These are phyloP conservation scores for Rosa chinensis DNA, from an alignment of 306 rosid genomes.

Conservation along the genomic window DNA sequence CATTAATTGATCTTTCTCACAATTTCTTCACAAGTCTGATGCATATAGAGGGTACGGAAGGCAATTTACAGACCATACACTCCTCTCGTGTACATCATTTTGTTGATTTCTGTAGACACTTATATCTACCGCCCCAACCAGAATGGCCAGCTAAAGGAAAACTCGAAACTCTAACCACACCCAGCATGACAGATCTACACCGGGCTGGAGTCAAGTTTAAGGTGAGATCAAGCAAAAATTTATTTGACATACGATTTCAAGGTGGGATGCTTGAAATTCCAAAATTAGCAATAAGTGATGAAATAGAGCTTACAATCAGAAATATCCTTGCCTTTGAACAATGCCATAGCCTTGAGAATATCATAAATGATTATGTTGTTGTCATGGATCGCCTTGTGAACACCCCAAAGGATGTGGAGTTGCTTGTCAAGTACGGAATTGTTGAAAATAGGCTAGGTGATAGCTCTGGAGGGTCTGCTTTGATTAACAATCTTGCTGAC, in stretches of 20 bases:
- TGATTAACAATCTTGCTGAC: conserved; percentile 13
- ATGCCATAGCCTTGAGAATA: conserved; percentile 6
- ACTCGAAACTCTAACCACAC: conserved; percentile 7
- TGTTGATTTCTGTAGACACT: conserved; percentile 34
- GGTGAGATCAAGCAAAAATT: conserved; percentile 14
- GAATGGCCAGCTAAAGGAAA: not conserved
- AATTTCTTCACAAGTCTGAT: conserved; percentile 14
- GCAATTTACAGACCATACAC: not conserved
- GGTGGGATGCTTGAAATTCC: conserved; percentile 37
- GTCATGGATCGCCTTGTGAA: conserved; percentile 30
- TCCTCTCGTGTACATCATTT: conserved; percentile 29
- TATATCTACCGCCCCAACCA: conserved; percentile 28
- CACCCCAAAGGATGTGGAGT: conserved; percentile 17
- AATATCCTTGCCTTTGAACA: conserved; percentile 42
- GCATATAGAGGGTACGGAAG: not conserved
- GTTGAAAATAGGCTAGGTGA: conserved; percentile 20
- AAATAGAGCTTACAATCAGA: conserved; percentile 12
- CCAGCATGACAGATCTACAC: conserved; percentile 26
- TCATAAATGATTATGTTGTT: conserved; percentile 21
- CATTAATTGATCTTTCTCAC: conserved; percentile 24
- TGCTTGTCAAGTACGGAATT: conserved; percentile 33
- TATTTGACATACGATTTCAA: conserved; percentile 29
- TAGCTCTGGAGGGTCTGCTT: not conserved
- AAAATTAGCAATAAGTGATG: not conserved
- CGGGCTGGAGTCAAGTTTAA: conserved; percentile 35